These are phyloP conservation scores for Fraxinus floribunda DNA, from an alignment of 305 asterid genomes.

Conservation along the genomic window DNA sequence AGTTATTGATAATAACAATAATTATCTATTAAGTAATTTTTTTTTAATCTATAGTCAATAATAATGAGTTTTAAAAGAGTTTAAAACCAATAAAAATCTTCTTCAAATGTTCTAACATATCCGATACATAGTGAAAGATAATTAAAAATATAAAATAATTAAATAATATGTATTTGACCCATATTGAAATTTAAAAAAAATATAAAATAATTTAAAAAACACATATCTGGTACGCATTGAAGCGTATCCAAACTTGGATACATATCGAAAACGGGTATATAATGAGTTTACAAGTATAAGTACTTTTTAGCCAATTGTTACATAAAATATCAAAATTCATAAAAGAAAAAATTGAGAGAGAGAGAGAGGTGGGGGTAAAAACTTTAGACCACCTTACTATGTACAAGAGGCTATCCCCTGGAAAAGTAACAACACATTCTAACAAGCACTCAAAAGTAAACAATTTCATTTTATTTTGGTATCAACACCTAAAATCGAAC, in stretches of 20 bases:
- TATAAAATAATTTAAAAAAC: no score
- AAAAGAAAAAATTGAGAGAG: background rate
- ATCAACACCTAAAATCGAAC: background rate
- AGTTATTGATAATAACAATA: background rate
- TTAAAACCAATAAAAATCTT: background rate
- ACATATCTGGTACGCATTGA: background rate
- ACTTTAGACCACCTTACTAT: background rate
- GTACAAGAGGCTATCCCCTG: background rate
- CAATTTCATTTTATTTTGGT: background rate
- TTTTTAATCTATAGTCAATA: background rate
- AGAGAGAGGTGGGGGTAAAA: background rate
- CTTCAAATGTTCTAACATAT: background rate
- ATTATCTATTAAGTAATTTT: background rate
- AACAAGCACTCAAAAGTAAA: background rate
- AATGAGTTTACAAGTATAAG: background rate
- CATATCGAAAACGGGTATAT: background rate
- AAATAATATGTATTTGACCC: no score
- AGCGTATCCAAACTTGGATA: background rate
- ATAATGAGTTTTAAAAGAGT: background rate
- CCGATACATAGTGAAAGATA: background rate
- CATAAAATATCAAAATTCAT: conserved; percentile 3
- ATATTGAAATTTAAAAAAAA: no score
- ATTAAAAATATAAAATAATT: no score
- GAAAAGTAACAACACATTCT: background rate
- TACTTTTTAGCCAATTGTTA: background rate